Conservation (phyloP, 768 basidiomycete species). For the Kwoniella mangroviensis region DNA sequence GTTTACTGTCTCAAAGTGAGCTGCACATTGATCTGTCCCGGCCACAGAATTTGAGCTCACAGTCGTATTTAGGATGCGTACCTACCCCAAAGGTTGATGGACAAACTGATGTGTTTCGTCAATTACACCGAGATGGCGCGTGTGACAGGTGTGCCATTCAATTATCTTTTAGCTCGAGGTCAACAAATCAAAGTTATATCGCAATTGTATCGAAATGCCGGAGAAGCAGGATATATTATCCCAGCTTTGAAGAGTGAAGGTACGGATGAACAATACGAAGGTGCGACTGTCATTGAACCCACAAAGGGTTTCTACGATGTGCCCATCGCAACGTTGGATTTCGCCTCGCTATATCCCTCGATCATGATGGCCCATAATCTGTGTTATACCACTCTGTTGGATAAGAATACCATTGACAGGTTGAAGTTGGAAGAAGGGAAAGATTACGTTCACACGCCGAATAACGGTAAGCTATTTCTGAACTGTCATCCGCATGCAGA, state of each 20-base stretch:
- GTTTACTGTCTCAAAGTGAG: conserved; percentile 95
- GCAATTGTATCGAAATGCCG: conserved; percentile 90
- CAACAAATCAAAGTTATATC: conserved; percentile 99
- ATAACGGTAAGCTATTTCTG: conserved; percentile 70
- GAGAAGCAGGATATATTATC: conserved; percentile 85
- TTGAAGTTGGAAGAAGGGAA: conserved; percentile 77
- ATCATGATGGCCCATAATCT: conserved; percentile 99
- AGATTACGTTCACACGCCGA: conserved; percentile 93
- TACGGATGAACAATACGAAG: conserved; percentile 95
- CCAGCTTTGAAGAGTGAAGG: conserved; percentile 86
- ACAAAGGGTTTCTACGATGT: conserved; percentile 93
- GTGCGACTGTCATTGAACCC: conserved; percentile 98
- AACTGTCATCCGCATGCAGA: not conserved
- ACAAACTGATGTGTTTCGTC: conserved; percentile 98
- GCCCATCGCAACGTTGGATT: conserved; percentile 97
- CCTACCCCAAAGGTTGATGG: conserved; percentile 90
- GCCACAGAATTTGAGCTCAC: too few species aligned
- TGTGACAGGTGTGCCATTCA: conserved; percentile 99
- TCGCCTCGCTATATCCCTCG: conserved; percentile 96
- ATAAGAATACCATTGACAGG: conserved; percentile 75
- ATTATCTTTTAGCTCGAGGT: conserved; percentile 87
- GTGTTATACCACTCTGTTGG: conserved; percentile 95
- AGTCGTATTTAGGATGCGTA: conserved; percentile 79
- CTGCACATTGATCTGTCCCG: too few species aligned
- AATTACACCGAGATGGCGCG: conserved; percentile 99